Base-by-base conservation (phyloP, 2,329 filamentous ascomycete genomes). In the Talaromyces sp. region DNA sequence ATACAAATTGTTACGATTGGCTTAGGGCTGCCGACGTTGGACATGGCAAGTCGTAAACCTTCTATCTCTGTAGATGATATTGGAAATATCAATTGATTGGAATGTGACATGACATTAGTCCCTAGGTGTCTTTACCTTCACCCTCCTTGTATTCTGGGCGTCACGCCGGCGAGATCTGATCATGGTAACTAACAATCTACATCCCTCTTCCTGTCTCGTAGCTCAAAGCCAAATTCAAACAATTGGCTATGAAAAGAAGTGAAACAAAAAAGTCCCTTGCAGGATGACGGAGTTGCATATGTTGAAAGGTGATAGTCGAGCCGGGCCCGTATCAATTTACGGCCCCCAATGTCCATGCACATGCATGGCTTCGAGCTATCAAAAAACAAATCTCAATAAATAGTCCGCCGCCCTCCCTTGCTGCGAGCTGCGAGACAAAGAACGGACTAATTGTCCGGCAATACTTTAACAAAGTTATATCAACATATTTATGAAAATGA, bases 371-470 rank as follows among this genome's bases (percentile, higher is more conserved):
- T 49, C 11, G 22, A 49, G 45, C 22, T 49, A 47, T 5, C 4
- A 11, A 49, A 49, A 2, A 45, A 19, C 10, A 51, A 17, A 51
- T 6, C 15, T 27, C 25, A 51, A 51, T 53, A 29, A 29, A 31
- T 53, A 53, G 49, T 53, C 25, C 27, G 49, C 22, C 45, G 22
- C 49, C 27, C 49, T 53, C 31, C 6, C 49, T 31, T 53, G 0
- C 25, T n/a, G 15, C 25, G 4, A 53, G 0, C 25, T n/a, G 15
- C 25, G 4, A 53, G 15, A 53, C 8, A 31, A 53, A 53, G 49
- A 53, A 53, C n/a, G n/a, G n/a, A n/a, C 49, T 53, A n/a, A 31
- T 53, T 53, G 49, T 53, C 49, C 49, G 49, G 15, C 15, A 31
- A n/a, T n/a, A 25, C 17, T n/a, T n/a, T n/a, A n/a, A n/a, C n/a